Conservation (phyloP, 257 asterid genomes). For the Plantago major region DNA sequence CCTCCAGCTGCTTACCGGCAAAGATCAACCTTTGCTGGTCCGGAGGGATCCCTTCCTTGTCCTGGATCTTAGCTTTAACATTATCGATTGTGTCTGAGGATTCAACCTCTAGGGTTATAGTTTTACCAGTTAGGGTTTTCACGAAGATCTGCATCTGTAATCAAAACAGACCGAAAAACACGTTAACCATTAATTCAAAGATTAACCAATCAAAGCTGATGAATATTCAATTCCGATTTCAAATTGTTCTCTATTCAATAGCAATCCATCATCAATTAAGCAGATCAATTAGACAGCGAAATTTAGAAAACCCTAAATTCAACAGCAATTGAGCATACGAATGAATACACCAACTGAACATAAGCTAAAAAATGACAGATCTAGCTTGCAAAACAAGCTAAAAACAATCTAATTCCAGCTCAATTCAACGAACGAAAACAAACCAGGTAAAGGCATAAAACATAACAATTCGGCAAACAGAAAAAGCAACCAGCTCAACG, state of each 20-base stretch:
- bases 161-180: background rate
- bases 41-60: slow-evolving; percentile 31
- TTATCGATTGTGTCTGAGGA: slow-evolving; percentile 45
- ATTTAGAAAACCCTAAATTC: too few species aligned
- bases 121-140: slow-evolving; percentile 48
- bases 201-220: too few species aligned
- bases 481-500: background rate
- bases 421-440: background rate
- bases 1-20: slow-evolving; percentile 35
- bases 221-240: too few species aligned
- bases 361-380: too few species aligned
- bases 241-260: too few species aligned
- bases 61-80: slow-evolving; percentile 39
- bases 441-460: background rate
- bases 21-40: slow-evolving; percentile 33
- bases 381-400: too few species aligned
- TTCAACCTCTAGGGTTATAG: slow-evolving; percentile 41
- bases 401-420: too few species aligned
- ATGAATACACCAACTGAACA: background rate
- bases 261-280: too few species aligned
- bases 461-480: background rate
- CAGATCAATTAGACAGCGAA: too few species aligned
- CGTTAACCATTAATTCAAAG: too few species aligned
- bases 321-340: background rate
- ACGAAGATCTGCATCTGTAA: slow-evolving; percentile 63